Percentiles rank a stretch among this genome's conserved stretches.
phyloP scores from a whole-genome alignment of 306 rosid genomes.

The Casuarina glauca region DNA sequence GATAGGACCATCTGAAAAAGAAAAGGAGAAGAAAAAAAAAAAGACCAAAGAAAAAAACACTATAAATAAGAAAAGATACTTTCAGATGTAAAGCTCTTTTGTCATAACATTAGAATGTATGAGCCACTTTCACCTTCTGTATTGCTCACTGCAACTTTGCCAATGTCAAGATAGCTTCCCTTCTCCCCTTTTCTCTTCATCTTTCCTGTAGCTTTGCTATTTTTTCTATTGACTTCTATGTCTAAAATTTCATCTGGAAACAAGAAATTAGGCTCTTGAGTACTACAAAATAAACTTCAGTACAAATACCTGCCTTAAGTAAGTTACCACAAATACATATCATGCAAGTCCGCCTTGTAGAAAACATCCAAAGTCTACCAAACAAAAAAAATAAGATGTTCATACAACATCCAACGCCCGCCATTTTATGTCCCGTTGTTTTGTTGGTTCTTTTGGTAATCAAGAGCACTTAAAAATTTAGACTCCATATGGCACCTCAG shows the following conservation, averaged over 20 bases:
- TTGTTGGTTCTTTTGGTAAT: neutral
- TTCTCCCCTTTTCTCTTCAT: slow-evolving; percentile 40
- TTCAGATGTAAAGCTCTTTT: neutral
- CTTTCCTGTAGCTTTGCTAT: slow-evolving; percentile 17
- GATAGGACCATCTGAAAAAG: slow-evolving; percentile 32
- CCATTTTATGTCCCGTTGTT: no score
- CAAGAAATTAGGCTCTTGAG: neutral
- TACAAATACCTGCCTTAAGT: neutral
- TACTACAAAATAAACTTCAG: neutral
- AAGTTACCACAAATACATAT: neutral
- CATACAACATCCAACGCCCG: no score
- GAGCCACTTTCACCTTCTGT: slow-evolving; percentile 35
- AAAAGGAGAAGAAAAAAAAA: no score
- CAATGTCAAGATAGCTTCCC: slow-evolving; percentile 29
- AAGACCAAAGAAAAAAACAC: neutral
- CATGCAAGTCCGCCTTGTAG: neutral
- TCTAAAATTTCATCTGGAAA: slow-evolving; percentile 11
- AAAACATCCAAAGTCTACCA: neutral
- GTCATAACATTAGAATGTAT: neutral
- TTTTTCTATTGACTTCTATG: slow-evolving; percentile 24
- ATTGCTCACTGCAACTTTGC: slow-evolving; percentile 16
- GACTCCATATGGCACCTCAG: neutral
- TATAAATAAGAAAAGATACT: neutral
- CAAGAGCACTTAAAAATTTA: neutral
- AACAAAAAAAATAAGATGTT: neutral